phyloP scores from a whole-genome alignment of 108 stramenopile species.

The Skeletonema potamos region DNA sequence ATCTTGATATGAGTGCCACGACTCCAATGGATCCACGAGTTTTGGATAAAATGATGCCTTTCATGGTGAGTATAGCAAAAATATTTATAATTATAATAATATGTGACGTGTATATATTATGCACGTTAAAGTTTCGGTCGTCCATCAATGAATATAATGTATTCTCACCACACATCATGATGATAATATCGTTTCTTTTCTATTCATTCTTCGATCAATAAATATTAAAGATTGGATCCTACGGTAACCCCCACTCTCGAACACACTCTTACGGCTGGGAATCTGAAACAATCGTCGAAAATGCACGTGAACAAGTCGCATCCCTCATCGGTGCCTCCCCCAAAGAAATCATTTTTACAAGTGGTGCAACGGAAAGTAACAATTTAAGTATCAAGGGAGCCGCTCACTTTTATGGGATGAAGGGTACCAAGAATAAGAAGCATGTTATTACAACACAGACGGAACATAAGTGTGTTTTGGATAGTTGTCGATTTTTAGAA shows the following conservation, averaged over 20 bases:
- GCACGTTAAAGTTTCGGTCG: not conserved
- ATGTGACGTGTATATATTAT: not conserved
- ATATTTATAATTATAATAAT: not conserved
- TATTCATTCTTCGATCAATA: not conserved
- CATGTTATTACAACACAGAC: conserved; percentile 99
- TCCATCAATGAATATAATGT: not conserved
- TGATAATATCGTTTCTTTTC: not conserved
- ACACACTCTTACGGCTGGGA: conserved; percentile 99
- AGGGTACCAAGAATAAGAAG: conserved; percentile 67
- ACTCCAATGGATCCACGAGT: conserved; percentile 99
- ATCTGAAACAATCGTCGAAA: conserved; percentile 90
- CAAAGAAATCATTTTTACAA: conserved; percentile 98
- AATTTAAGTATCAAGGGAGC: conserved; percentile 98
- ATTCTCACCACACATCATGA: not conserved
- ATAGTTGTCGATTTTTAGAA: conserved; percentile 94
- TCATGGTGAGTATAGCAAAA: conserved; percentile 60
- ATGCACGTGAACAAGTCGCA: conserved; percentile 89
- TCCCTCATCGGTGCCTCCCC: conserved; percentile 85
- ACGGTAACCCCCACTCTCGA: conserved; percentile 98
- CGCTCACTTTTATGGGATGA: conserved; percentile 87
- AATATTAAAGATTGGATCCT: conserved; percentile 70
- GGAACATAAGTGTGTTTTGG: conserved; percentile 99
- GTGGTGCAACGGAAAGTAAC: conserved; percentile 98
- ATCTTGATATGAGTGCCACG: conserved; percentile 91
- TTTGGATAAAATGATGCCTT: conserved; percentile 97